These are phyloP conservation scores for Plectranthus barbatus DNA, from an alignment of 257 asterid genomes.

Conservation along the genomic window DNA sequence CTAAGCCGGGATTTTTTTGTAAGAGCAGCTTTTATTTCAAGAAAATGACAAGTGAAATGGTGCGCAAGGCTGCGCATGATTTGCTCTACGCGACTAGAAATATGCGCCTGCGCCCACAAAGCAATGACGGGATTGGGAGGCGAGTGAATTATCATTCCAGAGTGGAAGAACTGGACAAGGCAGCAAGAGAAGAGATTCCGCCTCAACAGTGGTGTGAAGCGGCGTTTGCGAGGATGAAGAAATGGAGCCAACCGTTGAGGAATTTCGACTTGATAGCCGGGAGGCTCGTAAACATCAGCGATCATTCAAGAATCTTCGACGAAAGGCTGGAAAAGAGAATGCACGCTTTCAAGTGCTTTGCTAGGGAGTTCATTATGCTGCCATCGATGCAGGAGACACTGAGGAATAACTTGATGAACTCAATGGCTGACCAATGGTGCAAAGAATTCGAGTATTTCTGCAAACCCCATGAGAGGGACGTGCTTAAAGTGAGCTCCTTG, in stretches of 20 bases:
- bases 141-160: conserved; percentile 17
- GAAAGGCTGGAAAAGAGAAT: conserved; percentile 43
- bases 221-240: conserved; percentile 43
- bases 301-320: conserved; percentile 42
- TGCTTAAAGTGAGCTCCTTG: conserved; percentile 40
- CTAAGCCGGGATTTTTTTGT: not conserved
- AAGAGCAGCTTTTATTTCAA: not conserved
- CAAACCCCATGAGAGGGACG: conserved; percentile 38
- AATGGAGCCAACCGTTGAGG: conserved; percentile 47
- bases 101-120: conserved; percentile 7
- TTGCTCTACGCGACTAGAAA: conserved; percentile 18
- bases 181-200: conserved; percentile 18
- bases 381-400: conserved; percentile 49
- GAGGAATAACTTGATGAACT: conserved; percentile 30
- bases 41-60: conserved; percentile 26
- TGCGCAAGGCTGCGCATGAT: conserved; percentile 10
- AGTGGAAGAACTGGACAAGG: conserved; percentile 23
- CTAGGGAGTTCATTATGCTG: conserved; percentile 46
- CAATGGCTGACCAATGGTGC: conserved; percentile 10
- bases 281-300: conserved; percentile 44
- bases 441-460: conserved; percentile 29
- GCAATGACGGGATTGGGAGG: conserved; percentile 5
- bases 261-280: conserved; percentile 65
- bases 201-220: conserved; percentile 63
- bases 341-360: conserved; percentile 49